Percentiles rank a stretch among this genome's conserved stretches.
These are phyloP conservation scores for Tympanopsis confertula DNA, from an alignment of 2,329 filamentous ascomycete genomes.

Conservation along the genomic window DNA sequence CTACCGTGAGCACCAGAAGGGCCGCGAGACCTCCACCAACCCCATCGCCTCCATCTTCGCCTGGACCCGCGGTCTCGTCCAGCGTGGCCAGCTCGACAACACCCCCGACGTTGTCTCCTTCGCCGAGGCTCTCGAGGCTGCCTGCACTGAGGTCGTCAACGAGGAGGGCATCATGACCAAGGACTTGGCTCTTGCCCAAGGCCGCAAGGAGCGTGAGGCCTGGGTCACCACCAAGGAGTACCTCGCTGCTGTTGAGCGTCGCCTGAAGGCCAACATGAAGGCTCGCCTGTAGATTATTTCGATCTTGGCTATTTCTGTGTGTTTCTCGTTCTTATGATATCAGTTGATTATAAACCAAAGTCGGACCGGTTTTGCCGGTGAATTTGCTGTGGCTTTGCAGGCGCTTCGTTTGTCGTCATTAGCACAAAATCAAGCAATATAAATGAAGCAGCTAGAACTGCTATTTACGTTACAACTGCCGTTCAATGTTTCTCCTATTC, in stretches of 20 bases:
- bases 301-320: too few species aligned
- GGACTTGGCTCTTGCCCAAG: slow-evolving; percentile 89
- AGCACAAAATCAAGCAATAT: too few species aligned
- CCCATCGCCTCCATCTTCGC: slow-evolving; percentile 98
- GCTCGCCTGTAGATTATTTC: background rate
- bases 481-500: too few species aligned
- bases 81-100: slow-evolving; percentile 83
- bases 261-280: slow-evolving; percentile 63
- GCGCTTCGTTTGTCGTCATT: too few species aligned
- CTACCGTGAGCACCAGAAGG: slow-evolving; percentile 98
- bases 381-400: too few species aligned
- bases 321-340: too few species aligned
- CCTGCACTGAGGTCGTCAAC: slow-evolving; percentile 89
- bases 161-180: slow-evolving; percentile 97
- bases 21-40: slow-evolving; percentile 93
- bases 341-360: too few species aligned
- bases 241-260: slow-evolving; percentile 79
- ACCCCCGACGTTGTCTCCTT: slow-evolving; percentile 89
- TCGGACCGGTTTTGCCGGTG: too few species aligned
- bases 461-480: too few species aligned
- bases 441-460: too few species aligned
- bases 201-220: slow-evolving; percentile 70
- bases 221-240: slow-evolving; percentile 92
- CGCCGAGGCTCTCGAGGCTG: slow-evolving; percentile 81
- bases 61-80: slow-evolving; percentile 88